A percentile compares a stretch with the other conserved stretches of the same genome.
Evolutionary conservation across 805 yeast genomes (phyloP).

Genomic region (Metschnikowia drakensbergensis): DNA sequence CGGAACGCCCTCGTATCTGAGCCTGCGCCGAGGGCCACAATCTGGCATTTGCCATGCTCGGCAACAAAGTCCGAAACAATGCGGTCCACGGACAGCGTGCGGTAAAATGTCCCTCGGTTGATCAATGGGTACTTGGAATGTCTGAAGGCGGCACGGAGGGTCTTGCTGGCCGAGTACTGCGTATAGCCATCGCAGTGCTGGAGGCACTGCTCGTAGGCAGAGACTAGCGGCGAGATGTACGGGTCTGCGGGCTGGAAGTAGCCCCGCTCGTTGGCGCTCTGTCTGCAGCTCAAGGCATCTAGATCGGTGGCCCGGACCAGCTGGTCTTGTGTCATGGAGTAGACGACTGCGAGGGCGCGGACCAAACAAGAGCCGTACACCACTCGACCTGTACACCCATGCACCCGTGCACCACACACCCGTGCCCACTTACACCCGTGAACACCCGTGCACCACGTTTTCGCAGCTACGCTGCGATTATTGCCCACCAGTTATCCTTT

Average conservation of each 20-base stretch:
- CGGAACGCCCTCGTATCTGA: constrained; percentile 68
- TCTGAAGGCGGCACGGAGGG: constrained; percentile 36
- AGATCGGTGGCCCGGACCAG: constrained; percentile 57
- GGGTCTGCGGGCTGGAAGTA: constrained; percentile 44
- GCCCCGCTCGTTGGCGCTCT: constrained; percentile 45
- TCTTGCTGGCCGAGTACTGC: constrained; percentile 36
- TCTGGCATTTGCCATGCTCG: constrained; percentile 38
- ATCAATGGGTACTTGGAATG: constrained; percentile 58
- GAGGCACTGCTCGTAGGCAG: constrained; percentile 35
- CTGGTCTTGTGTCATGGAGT: constrained; percentile 27
- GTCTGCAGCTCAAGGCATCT: constrained; percentile 67
- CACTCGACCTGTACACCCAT: background rate
- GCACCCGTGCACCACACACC: background rate
- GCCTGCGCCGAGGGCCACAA: constrained; percentile 76
- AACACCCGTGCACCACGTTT: background rate
- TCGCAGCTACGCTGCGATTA: constrained; percentile 15
- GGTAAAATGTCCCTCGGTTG: constrained; percentile 65
- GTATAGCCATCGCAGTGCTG: constrained; percentile 39
- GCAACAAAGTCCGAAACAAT: constrained; percentile 42
- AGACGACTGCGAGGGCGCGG: background rate
- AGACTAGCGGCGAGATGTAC: constrained; percentile 30
- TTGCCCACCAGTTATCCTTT: constrained; percentile 88
- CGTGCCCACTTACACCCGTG: too few species aligned
- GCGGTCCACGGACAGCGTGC: constrained; percentile 52
- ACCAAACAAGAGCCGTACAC: too few species aligned